phyloP scores from a whole-genome alignment of 345 rosid genomes.

The Euphorbia pulcherrima region DNA sequence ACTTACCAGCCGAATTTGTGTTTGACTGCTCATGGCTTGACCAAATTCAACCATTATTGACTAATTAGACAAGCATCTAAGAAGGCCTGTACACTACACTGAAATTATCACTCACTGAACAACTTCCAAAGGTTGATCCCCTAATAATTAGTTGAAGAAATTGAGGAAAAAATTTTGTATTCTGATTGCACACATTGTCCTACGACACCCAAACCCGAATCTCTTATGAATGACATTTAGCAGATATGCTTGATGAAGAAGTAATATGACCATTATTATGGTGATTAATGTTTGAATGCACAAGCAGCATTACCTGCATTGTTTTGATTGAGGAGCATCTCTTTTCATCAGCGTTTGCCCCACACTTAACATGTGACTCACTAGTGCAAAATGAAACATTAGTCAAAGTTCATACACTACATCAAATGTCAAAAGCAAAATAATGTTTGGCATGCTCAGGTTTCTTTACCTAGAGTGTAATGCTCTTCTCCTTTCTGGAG shows the following conservation, averaged over 20 bases:
- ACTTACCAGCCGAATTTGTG: background rate
- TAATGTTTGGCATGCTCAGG: background rate
- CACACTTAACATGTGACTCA: constrained; percentile 69
- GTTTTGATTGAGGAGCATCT: constrained; percentile 56
- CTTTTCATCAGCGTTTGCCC: constrained; percentile 54
- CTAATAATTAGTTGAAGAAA: background rate
- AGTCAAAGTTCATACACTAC: background rate
- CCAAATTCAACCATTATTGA: background rate
- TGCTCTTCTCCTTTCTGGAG: constrained; percentile 68
- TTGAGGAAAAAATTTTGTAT: background rate
- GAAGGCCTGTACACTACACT: background rate
- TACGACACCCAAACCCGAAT: background rate
- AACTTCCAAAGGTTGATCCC: background rate
- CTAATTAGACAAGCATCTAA: background rate
- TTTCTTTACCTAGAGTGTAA: constrained; percentile 54
- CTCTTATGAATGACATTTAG: background rate
- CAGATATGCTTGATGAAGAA: background rate
- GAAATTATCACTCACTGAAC: background rate
- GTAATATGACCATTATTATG: background rate
- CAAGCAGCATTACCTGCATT: constrained; percentile 45
- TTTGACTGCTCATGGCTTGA: background rate
- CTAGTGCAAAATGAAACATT: constrained; percentile 27
- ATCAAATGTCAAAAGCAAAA: background rate
- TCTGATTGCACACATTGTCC: background rate
- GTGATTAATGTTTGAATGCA: background rate